A percentile compares a stretch with the other conserved stretches of the same genome.
These are phyloP conservation scores for Microsporum audouinii DNA, from an alignment of 2,329 filamentous ascomycete species.

Conservation along the genomic window DNA sequence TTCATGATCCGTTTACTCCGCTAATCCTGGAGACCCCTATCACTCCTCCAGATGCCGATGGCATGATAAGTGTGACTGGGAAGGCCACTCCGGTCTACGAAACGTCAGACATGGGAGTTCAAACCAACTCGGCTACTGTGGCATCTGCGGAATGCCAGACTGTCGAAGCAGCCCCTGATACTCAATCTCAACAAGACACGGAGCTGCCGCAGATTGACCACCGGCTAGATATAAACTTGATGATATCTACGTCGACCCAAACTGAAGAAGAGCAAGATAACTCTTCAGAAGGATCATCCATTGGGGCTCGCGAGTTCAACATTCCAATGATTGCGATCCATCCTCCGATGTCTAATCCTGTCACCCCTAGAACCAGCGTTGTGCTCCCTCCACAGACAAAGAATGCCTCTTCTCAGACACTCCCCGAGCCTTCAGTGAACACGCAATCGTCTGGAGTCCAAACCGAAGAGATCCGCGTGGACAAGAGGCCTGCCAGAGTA, in stretches of 20 bases:
- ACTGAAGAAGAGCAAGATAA: slow-evolving; percentile 20
- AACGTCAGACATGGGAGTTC: slow-evolving; percentile 23
- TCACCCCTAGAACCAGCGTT: slow-evolving; percentile 60
- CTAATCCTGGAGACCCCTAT: slow-evolving; percentile 46
- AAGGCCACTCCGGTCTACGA: slow-evolving; percentile 3
- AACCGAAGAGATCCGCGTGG: slow-evolving; percentile 82
- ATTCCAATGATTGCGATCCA: slow-evolving; percentile 87
- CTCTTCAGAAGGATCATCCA: neutral
- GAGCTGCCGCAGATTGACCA: neutral
- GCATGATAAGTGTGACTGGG: neutral
- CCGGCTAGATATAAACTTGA: neutral
- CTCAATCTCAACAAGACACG: neutral
- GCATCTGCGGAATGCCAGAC: slow-evolving; percentile 36
- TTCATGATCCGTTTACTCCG: slow-evolving; percentile 53
- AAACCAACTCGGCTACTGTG: slow-evolving; percentile 27
- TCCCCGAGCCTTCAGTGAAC: slow-evolving; percentile 37
- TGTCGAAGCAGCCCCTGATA: slow-evolving; percentile 18
- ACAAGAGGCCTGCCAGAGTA: slow-evolving; percentile 61
- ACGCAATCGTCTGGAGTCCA: slow-evolving; percentile 55
- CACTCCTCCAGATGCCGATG: neutral
- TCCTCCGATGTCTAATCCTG: slow-evolving; percentile 72
- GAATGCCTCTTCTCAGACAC: slow-evolving; percentile 71
- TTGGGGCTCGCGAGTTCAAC: neutral
- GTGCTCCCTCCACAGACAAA: slow-evolving; percentile 72
- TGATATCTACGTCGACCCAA: slow-evolving; percentile 20